These are phyloP conservation scores for Penicillium griseofulvum DNA, from an alignment of 2,329 filamentous ascomycete genomes.

Conservation along the genomic window DNA sequence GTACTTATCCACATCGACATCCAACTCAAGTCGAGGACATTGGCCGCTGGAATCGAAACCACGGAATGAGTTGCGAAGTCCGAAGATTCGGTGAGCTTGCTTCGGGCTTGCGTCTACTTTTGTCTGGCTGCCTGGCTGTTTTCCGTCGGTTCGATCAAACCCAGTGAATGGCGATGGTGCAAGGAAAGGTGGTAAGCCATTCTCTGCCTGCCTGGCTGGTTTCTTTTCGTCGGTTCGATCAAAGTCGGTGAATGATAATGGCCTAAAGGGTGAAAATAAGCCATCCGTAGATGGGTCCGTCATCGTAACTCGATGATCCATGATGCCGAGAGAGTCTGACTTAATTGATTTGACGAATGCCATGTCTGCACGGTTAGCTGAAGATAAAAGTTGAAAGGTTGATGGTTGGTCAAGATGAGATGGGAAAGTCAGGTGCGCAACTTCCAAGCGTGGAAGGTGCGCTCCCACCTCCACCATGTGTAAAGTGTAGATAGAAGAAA, in stretches of 20 bases:
- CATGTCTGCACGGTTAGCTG: conserved; percentile 9
- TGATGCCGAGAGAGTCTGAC: conserved; percentile 13
- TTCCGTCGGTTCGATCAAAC: conserved; percentile 4
- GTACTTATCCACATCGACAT: conserved; percentile 19
- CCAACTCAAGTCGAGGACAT: conserved; percentile 19
- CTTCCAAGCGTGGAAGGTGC: conserved; percentile 12
- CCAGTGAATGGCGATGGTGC: conserved; percentile 12
- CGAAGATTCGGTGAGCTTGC: not conserved
- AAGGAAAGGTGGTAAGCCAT: conserved; percentile 10
- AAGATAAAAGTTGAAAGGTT: not conserved
- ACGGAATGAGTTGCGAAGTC: not conserved
- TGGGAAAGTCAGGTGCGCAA: not conserved
- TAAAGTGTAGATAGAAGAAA: conserved; percentile 10
- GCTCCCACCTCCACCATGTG: conserved; percentile 9
- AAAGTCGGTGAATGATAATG: no score
- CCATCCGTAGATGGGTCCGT: conserved; percentile 6
- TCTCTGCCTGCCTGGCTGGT: no score
- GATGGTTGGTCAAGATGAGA: not conserved
- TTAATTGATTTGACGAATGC: conserved; percentile 11
- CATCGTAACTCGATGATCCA: conserved; percentile 21
- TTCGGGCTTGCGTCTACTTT: not conserved
- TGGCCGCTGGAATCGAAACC: not conserved
- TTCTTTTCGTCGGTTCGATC: no score
- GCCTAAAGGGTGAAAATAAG: no score
- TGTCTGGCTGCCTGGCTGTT: not conserved